These are phyloP conservation scores for Phytomonas francai DNA, from an alignment of 208 protist genomes.

Conservation along the genomic window DNA sequence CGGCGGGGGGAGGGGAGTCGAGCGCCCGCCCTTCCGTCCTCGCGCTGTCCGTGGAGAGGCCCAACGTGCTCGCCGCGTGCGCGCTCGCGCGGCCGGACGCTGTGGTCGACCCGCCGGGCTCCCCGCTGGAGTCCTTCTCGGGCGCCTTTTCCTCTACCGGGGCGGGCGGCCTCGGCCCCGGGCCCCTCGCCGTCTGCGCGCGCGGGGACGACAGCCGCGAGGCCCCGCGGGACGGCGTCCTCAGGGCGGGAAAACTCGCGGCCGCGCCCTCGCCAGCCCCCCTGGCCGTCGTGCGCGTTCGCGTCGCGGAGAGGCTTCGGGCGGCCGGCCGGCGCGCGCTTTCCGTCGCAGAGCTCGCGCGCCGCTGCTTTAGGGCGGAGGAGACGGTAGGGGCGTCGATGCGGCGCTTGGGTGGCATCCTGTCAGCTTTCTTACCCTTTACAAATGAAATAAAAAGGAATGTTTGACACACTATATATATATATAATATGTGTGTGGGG, in stretches of 20 bases:
- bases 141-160: neutral
- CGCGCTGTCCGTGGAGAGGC: neutral
- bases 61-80: neutral
- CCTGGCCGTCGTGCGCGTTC: neutral
- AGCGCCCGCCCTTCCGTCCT: neutral
- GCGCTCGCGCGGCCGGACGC: neutral
- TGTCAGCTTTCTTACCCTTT: neutral
- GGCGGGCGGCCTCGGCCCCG: neutral
- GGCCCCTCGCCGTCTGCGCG: neutral
- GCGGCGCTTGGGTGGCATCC: slow-evolving; percentile 60
- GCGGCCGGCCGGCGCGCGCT: slow-evolving; percentile 4
- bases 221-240: neutral
- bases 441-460: slow-evolving; percentile 1
- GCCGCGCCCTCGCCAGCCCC: neutral
- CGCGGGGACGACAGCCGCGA: neutral
- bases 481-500: too few species aligned
- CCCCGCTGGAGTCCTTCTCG: neutral
- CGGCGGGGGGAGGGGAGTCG: neutral
- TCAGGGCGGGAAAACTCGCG: neutral
- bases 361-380: neutral
- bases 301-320: slow-evolving; percentile 6
- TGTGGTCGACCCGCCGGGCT: neutral
- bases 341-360: slow-evolving; percentile 5
- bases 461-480: slow-evolving; percentile 7
- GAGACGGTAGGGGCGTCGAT: slow-evolving; percentile 12